These are phyloP conservation scores for Lagenidium giganteum DNA, from an alignment of 352 stramenopile species.

Conservation along the genomic window DNA sequence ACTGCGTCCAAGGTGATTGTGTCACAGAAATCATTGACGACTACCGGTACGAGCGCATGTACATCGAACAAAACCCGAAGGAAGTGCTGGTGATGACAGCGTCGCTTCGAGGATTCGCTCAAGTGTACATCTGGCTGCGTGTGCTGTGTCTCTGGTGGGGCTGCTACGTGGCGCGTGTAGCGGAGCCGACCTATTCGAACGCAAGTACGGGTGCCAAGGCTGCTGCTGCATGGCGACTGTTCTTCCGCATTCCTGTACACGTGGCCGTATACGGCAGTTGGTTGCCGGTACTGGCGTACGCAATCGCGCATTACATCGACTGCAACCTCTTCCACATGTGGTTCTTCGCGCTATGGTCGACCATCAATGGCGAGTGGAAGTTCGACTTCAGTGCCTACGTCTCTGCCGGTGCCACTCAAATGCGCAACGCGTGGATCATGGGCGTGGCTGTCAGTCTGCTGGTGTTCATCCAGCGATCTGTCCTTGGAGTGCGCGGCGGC, in stretches of 20 bases:
- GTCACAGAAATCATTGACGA: conserved; percentile 14
- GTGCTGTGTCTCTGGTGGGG: conserved; percentile 3
- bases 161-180: not conserved
- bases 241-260: conserved; percentile 19
- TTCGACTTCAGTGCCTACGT: conserved; percentile 19
- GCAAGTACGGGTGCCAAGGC: not conserved
- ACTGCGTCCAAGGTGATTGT: conserved; percentile 1
- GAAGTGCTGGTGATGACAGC: not conserved
- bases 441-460: conserved; percentile 15
- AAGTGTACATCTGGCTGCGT: conserved; percentile 17
- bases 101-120: conserved; percentile 2
- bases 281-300: conserved; percentile 22
- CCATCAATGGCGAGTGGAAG: conserved; percentile 11
- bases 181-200: not conserved
- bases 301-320: conserved; percentile 23
- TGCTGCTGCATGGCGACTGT: not conserved
- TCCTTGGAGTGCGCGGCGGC: not conserved
- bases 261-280: conserved; percentile 20
- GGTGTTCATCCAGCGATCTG: conserved; percentile 2
- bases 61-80: not conserved
- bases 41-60: conserved; percentile 19
- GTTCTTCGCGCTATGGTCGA: conserved; percentile 16
- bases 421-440: conserved; percentile 35
- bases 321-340: conserved; percentile 16
- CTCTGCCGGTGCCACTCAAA: conserved; percentile 18